Evolutionary conservation across 768 basidiomycete genomes (phyloP), one percentile per base, ranked within the genome.

Genomic region (Auricularia cornea): DNA sequence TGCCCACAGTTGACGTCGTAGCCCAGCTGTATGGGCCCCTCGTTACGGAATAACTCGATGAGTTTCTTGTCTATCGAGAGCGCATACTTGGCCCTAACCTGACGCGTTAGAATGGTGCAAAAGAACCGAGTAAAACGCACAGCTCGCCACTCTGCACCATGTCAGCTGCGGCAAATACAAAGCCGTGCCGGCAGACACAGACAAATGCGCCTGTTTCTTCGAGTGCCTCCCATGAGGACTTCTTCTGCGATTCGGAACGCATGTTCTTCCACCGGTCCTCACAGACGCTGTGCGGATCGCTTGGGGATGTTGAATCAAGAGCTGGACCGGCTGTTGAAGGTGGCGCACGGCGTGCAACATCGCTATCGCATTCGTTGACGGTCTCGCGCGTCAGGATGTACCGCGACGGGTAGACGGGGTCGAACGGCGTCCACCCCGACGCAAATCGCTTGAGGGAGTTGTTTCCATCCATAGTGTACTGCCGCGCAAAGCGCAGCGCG

Each of bases 401-500:
- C 5, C 20, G 18, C 12, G 44, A 20, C 3, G 44, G 16, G 44
- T 48, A 48, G 5, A 18, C 5, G 44, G 5, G 1, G 44, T 18
- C 20, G 44, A 20, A 18, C 1, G 44, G 44, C 5, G 44, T 48
- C 23, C 18, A 18, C 1, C 18, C 44, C 18, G 18, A 20, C 23
- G 23, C 23, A 20, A 48, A 48, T 4, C 44, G 44, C 23, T 48
- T 48, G 5, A 69, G 67, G 2, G 67, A 69, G 20, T 61, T 54
- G 33, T 69, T 69, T 2, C 71, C 68, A 38, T 70, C 68, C 62
- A 71, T 68, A 0, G 63, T 59, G 3, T 48, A 64, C 30, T 73
- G 66, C 38, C 73, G 63, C 10, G 64, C 23, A n/a, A 63, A 65
- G 2, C 44, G 35, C 2, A 69, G 41, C 26, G 33, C 8, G 1